Evolutionary conservation across 2,329 filamentous ascomycete genomes (phyloP), one percentile per base, ranked within the genome.

Genomic region (Fusarium foetens): DNA sequence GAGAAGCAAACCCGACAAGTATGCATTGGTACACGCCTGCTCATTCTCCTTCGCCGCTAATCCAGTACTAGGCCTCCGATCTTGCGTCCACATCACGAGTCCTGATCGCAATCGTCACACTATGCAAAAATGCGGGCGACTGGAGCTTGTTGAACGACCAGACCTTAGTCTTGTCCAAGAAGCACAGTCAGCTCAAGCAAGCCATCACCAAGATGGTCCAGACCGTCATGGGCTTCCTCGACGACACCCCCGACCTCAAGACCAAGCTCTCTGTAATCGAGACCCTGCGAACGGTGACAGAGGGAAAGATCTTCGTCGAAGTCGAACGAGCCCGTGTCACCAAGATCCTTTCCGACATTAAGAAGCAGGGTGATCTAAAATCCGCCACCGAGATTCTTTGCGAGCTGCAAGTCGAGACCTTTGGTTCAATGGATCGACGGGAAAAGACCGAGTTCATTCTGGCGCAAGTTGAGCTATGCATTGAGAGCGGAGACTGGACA

Each of bases 261-360:
- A 94, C 91, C 39, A 99, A 98, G 86, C 87, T 99, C 63, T 92
- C 93, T 27, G 91, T 97, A 66, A 99, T 99, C 79, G 95, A 99
- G 84, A 97, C 95, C 3, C 84, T 99, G 78, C 91, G 96, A 77
- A 98, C 95, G 45, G 95, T 99, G 53, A 99, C 96, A 13, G 96
- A 99, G 84, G 96, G 96, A 84, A 99, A 99, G 92, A 99, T 99
- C 81, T 99, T 99, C 79, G 95, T 99, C 77, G 96, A 99, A 86
- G 96, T 99, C 58, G 96, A 99, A 87, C 92, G 96, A 75, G 96
- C 96, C 73, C 93, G 96, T 75, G 92, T 99, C 67, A 99, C 96
- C 77, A 94, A 92, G 80, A 97, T 97, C 74, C 88, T 99, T 17
- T 98, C 96, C 57, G 91, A 98, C 83, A 98, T 99, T 87, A 98